Conservation (phyloP, 73 alveolate genomes). For the Loxodes magnus region DNA sequence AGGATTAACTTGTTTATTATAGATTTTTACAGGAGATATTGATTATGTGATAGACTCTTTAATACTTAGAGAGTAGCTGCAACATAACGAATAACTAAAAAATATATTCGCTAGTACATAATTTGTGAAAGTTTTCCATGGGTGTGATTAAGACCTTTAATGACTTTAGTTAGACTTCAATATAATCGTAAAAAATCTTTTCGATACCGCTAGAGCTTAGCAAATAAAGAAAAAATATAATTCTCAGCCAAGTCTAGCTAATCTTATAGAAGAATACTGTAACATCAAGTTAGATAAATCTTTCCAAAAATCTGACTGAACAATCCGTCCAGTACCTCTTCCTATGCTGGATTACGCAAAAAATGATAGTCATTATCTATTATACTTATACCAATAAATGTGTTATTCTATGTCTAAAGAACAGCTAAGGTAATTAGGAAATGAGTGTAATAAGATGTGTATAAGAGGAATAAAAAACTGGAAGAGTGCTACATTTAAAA, state of each 20-base stretch:
- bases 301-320: constrained; percentile 83
- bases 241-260: constrained; percentile 20
- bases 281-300: constrained; percentile 64
- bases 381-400: constrained; percentile 7
- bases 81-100: constrained; percentile 29
- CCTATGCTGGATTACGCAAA: constrained; percentile 87
- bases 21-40: constrained; percentile 51
- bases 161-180: constrained; percentile 75
- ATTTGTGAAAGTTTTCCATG: constrained; percentile 78
- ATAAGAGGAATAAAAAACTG: too few species aligned
- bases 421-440: constrained; percentile 1
- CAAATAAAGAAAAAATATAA: constrained; percentile 24
- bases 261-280: constrained; percentile 12
- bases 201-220: constrained; percentile 87
- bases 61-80: constrained; percentile 35
- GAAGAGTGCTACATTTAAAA: too few species aligned
- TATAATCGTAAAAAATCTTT: constrained; percentile 50
- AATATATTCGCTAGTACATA: constrained; percentile 21
- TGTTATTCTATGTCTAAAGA: constrained; percentile 9
- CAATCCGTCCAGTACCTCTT: constrained; percentile 83
- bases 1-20: constrained; percentile 57
- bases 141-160: constrained; percentile 77
- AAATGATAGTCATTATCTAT: constrained; percentile 65
- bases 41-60: constrained; percentile 71
- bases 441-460: constrained; percentile 1